Evolutionary conservation across 495 filamentous ascomycete genomes (phyloP).

Genomic region (Coniosporium apollinis): DNA sequence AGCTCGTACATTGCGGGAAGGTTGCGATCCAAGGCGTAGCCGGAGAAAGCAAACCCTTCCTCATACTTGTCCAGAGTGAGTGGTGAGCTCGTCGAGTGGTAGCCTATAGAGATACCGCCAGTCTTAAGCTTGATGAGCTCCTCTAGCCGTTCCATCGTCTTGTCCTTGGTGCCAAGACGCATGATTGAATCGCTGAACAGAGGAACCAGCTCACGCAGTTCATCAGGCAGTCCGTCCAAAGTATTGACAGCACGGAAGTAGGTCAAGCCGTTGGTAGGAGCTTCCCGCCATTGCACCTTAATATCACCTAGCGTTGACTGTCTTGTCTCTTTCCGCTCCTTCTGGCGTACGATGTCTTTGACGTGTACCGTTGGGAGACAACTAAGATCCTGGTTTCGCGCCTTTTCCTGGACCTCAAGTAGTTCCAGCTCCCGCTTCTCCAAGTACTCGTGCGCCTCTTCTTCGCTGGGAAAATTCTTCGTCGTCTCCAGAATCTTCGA

Average conservation of each 20-base stretch:
- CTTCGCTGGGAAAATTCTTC: constrained; percentile 48
- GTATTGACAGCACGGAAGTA: constrained; percentile 84
- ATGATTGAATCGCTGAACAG: constrained; percentile 86
- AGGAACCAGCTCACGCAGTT: constrained; percentile 70
- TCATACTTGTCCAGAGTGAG: constrained; percentile 46
- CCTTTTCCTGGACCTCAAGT: constrained; percentile 63
- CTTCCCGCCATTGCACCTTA: constrained; percentile 76
- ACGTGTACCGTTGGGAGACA: constrained; percentile 78
- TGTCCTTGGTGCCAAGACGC: constrained; percentile 73
- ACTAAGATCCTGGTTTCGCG: constrained; percentile 64
- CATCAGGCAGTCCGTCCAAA: constrained; percentile 64
- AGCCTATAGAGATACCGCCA: constrained; percentile 69
- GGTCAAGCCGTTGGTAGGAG: constrained; percentile 85
- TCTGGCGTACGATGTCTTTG: constrained; percentile 67
- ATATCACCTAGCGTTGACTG: constrained; percentile 48
- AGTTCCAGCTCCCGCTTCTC: constrained; percentile 65
- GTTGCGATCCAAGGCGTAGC: constrained; percentile 76
- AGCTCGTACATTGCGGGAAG: constrained; percentile 82
- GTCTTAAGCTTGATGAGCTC: constrained; percentile 93
- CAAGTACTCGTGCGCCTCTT: constrained; percentile 50
- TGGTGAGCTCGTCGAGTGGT: constrained; percentile 61
- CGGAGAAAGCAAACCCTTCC: constrained; percentile 70
- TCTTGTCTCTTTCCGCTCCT: constrained; percentile 50
- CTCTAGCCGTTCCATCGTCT: constrained; percentile 86
- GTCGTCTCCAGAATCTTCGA: constrained; percentile 52